A percentile compares a stretch with the other conserved stretches of the same genome.
Evolutionary conservation across 768 basidiomycete species (phyloP).

Genomic region (Amanita rimosa): DNA sequence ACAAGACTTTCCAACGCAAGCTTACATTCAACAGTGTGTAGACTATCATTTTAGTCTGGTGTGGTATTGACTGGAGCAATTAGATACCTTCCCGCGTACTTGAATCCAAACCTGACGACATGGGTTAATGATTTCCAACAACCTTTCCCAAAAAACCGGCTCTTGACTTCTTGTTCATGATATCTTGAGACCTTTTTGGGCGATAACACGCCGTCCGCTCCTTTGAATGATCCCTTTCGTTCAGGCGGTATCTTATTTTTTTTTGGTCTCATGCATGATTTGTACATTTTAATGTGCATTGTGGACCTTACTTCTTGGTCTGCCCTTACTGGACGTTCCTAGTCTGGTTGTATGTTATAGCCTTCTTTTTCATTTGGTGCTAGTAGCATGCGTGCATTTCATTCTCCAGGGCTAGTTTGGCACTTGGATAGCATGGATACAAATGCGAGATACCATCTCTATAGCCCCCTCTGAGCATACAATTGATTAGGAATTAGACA

Average conservation of each 20-base stretch:
- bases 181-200: not conserved
- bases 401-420: not conserved
- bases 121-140: slow-evolving; percentile 58
- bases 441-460: not conserved
- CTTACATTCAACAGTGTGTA: slow-evolving; percentile 66
- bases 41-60: not conserved
- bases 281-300: slow-evolving; percentile 4
- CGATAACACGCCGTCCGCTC: slow-evolving; percentile 2
- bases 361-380: not conserved
- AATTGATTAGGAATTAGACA: not conserved
- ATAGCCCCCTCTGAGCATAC: not conserved
- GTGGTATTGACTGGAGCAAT: not conserved
- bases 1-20: slow-evolving; percentile 60
- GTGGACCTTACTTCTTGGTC: not conserved
- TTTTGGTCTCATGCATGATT: not conserved
- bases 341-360: slow-evolving; percentile 2
- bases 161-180: slow-evolving; percentile 46
- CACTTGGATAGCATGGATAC: slow-evolving; percentile 3
- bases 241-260: not conserved
- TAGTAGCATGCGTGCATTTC: not conserved
- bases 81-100: slow-evolving; percentile 61
- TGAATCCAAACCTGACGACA: slow-evolving; percentile 70
- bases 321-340: not conserved
- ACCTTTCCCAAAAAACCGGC: slow-evolving; percentile 56
- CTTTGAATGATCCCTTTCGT: not conserved